These are phyloP conservation scores for Murraya koenigii DNA, from an alignment of 345 rosid genomes.

Conservation along the genomic window DNA sequence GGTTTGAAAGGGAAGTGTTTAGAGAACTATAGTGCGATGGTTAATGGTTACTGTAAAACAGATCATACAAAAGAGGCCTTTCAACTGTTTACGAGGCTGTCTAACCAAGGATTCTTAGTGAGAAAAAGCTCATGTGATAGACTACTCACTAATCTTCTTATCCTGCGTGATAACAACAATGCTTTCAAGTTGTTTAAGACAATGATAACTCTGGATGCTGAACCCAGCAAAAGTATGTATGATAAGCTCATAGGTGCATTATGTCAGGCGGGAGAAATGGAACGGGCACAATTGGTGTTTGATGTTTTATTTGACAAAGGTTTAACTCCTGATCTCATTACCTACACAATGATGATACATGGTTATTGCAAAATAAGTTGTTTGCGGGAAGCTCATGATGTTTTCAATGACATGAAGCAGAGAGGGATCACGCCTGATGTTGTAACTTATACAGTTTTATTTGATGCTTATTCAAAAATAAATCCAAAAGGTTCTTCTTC, in stretches of 20 bases:
- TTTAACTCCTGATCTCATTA: slow-evolving; percentile 43
- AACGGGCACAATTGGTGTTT: slow-evolving; percentile 41
- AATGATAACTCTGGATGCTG: slow-evolving; percentile 43
- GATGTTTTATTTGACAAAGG: slow-evolving; percentile 34
- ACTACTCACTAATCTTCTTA: slow-evolving; percentile 47
- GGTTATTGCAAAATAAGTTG: slow-evolving; percentile 50
- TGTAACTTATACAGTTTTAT: slow-evolving; percentile 60
- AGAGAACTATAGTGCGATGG: slow-evolving; percentile 52
- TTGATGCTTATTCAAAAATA: slow-evolving; percentile 38
- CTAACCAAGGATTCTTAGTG: slow-evolving; percentile 32
- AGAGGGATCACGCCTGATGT: slow-evolving; percentile 69
- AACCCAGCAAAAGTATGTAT: slow-evolving; percentile 45
- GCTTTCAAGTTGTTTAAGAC: slow-evolving; percentile 38
- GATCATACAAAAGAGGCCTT: slow-evolving; percentile 41
- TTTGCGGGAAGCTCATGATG: slow-evolving; percentile 39
- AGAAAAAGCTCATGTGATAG: slow-evolving; percentile 44
- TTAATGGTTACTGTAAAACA: slow-evolving; percentile 65
- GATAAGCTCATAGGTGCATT: slow-evolving; percentile 44
- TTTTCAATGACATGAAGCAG: slow-evolving; percentile 59
- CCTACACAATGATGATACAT: slow-evolving; percentile 67
- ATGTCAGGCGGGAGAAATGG: slow-evolving; percentile 38
- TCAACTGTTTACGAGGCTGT: slow-evolving; percentile 32
- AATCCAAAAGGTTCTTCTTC: slow-evolving; percentile 15
- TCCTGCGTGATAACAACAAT: slow-evolving; percentile 35
- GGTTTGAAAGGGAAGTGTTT: slow-evolving; percentile 35